phyloP scores from a whole-genome alignment of 306 rosid species.

The Malus fusca region DNA sequence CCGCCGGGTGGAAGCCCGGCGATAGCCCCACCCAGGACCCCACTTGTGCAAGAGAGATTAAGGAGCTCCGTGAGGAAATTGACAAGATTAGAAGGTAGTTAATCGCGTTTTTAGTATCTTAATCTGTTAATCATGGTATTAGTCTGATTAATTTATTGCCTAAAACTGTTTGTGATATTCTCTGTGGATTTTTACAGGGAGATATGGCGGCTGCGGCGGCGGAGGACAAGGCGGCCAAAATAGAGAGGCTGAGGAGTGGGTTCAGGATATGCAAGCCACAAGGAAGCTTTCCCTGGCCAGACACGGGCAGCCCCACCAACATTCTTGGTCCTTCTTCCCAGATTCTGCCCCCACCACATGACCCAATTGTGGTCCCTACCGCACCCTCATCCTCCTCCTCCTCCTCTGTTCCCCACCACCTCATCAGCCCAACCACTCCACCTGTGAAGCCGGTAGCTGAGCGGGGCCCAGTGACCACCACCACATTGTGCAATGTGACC shows the following conservation, averaged over 20 bases:
- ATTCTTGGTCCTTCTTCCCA: constrained; percentile 16
- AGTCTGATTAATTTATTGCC: not conserved
- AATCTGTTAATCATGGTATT: not conserved
- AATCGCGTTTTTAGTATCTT: not conserved
- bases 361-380: constrained; percentile 22
- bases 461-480: constrained; percentile 46
- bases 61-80: constrained; percentile 53
- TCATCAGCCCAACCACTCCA: not conserved
- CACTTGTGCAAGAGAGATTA: constrained; percentile 36
- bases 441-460: constrained; percentile 23
- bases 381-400: constrained; percentile 60
- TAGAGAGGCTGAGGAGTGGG: constrained; percentile 68
- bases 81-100: constrained; percentile 41
- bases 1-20: constrained; percentile 76
- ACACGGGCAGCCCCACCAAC: constrained; percentile 26
- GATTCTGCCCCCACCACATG: constrained; percentile 11
- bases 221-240: constrained; percentile 57
- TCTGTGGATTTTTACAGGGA: constrained; percentile 26
- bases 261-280: constrained; percentile 73
- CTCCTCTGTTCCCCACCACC: constrained; percentile 28
- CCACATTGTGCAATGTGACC: constrained; percentile 35
- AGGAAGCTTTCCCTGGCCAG: constrained; percentile 67
- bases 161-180: not conserved
- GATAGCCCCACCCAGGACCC: constrained; percentile 62
- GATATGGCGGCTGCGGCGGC: constrained; percentile 14